Evolutionary conservation across 225 moss, liverwort and hornwort genomes (phyloP), one percentile per base, ranked within the genome.

Genomic region (Pseudisothecium myosuroides): DNA sequence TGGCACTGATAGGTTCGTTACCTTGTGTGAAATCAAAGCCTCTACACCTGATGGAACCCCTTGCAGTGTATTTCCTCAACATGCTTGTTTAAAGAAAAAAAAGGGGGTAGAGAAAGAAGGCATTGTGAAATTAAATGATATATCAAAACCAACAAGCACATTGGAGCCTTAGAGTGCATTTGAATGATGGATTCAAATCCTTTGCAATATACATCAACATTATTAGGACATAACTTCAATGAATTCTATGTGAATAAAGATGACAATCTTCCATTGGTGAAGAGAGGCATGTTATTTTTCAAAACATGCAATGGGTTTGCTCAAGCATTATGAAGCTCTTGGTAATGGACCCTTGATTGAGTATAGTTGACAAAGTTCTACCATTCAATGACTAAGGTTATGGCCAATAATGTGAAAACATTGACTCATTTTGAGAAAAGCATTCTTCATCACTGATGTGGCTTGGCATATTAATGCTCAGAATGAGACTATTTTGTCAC

Each of bases 261-360:
- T 69, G 39, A 39, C 2, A 69, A 0, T 24, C 5, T 41, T 41
- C 41, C 14, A 71, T 71, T 41, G 14, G 26, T 26, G 3, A 41
- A 26, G 34, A 66, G 6, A 36, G 1, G 8, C 26, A 9, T 26
- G 2, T 15, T 24, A 27, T 72, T 72, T 71, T 71, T 1, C 9
- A n/a, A n/a, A n/a, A n/a, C n/a, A n/a, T n/a, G n/a, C n/a, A n/a
- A 41, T 0, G 0, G 0, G 3, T 27, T 72, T 72, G 26, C 14
- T 69, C 24, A 14, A 39, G 4, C 2, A 0, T 39, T 69, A 39
- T 23, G 7, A 39, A 69, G 24, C 24, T 12, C 4, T 69, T 39
- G 23, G 4, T 39, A 17, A 29, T 6, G 8, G 5, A 28, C 45
- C 27, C 10, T 73, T 73, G 3, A 45, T 73, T 45, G 28, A 17